Evolutionary conservation across 768 basidiomycete species (phyloP), one percentile per base, ranked within the genome.

Genomic region (Mycena vitilis): DNA sequence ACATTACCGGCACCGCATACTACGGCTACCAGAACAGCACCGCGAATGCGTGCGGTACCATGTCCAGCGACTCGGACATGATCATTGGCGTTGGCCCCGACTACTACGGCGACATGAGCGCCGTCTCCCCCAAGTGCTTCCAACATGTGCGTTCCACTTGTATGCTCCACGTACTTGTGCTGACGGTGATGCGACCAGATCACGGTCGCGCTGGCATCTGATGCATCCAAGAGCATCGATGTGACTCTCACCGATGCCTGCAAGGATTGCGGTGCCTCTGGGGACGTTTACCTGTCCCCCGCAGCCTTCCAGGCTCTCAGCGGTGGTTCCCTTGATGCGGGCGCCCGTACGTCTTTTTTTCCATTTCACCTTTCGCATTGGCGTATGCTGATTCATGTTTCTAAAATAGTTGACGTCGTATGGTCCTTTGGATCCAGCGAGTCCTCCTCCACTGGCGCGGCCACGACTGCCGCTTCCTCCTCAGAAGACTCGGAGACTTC

Each of bases 1-100:
- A 42, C n/a, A 52, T 66, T 37, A 34, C 71, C 16, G 71, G 71
- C 4, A 23, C 36, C 23, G 71, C 71, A 12, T 72, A 72, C 71
- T 72, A 69, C 13, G 71, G 71, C n/a, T 72, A 40, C 71, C 71
- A 72, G 44, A 72, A 72, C 61, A 54, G 51, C 47, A 72, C 71
- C 44, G 20, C 34, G 71, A 72, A 68, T 55, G 71, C 71, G 20
- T 72, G 71, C 37, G 71, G 71, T 38, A 72, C 71, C 3, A 42
- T 42, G 37, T 69, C 67, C 44, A 22, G 23, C n/a, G 71, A 72
- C 71, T 20, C 63, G 52, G 71, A 72, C 57, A 72, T 72, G 71
- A 69, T 72, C 63, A 69, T 69, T 18, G 71, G 71, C 5, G 60
- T 72, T 10, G 64, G 71, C 4, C 64, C 71, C n/a, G 45, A 53